These are phyloP conservation scores for Aspergillus fructus DNA, from an alignment of 2,329 filamentous ascomycete genomes.

Conservation along the genomic window DNA sequence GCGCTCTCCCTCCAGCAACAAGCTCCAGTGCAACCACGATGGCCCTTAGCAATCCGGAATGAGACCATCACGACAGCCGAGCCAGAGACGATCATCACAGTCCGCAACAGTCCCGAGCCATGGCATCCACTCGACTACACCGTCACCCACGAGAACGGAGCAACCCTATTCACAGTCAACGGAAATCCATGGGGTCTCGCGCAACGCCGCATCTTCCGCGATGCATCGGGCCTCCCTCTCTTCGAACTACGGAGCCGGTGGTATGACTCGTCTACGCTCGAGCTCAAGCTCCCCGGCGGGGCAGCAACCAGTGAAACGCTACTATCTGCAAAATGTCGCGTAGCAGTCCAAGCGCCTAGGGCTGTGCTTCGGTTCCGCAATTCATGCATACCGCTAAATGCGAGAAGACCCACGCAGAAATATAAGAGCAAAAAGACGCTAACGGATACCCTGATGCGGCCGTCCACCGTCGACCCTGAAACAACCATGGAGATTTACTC, in stretches of 20 bases:
- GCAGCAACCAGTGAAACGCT: conserved; percentile 2
- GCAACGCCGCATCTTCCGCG: conserved; percentile 17
- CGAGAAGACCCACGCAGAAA: background rate
- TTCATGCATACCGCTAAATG: background rate
- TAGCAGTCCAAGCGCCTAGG: conserved; percentile 14
- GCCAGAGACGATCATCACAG: conserved; percentile 6
- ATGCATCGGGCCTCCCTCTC: conserved; percentile 17
- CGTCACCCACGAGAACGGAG: conserved; percentile 8
- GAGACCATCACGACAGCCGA: conserved; percentile 11
- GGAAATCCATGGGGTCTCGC: conserved; percentile 17
- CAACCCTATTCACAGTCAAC: conserved; percentile 12
- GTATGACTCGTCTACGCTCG: conserved; percentile 17
- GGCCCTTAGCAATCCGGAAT: conserved; percentile 16
- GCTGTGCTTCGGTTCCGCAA: conserved; percentile 16
- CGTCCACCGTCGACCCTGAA: background rate
- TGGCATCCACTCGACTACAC: conserved; percentile 21
- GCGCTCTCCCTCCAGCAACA: background rate
- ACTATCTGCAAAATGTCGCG: conserved; percentile 16
- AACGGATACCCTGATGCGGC: background rate
- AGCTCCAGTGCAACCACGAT: conserved; percentile 1
- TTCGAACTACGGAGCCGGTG: conserved; percentile 18
- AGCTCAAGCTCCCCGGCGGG: conserved; percentile 13
- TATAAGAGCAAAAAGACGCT: background rate
- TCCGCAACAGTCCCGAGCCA: conserved; percentile 17
- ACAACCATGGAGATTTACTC: conserved; percentile 13